Percentiles rank a stretch among this genome's conserved stretches.
Evolutionary conservation across 495 filamentous ascomycete genomes (phyloP).

Genomic region (Hypomontagnella monticulosa): DNA sequence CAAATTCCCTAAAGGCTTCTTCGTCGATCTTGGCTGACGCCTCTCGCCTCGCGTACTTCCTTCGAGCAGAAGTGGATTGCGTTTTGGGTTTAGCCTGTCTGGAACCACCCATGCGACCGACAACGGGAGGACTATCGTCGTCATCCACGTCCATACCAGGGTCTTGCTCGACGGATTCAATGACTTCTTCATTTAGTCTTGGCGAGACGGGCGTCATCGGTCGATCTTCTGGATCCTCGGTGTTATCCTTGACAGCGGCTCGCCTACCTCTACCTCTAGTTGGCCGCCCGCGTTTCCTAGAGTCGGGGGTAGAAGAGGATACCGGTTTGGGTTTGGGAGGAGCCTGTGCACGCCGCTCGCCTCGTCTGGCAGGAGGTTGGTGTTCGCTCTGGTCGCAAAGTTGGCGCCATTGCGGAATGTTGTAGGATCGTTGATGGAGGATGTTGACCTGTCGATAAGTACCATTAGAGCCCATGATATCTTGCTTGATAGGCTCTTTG

Average conservation of each 20-base stretch:
- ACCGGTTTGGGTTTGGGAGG: slow-evolving; percentile 50
- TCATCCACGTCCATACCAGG: slow-evolving; percentile 59
- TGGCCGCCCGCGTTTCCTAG: slow-evolving; percentile 52
- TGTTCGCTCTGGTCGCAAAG: slow-evolving; percentile 93
- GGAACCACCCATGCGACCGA: slow-evolving; percentile 53
- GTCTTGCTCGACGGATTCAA: slow-evolving; percentile 59
- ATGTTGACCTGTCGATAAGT: slow-evolving; percentile 97
- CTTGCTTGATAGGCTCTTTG: slow-evolving; percentile 96
- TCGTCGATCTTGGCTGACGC: slow-evolving; percentile 80
- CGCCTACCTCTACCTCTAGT: slow-evolving; percentile 45
- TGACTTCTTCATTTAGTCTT: slow-evolving; percentile 52
- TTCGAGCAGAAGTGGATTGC: slow-evolving; percentile 68
- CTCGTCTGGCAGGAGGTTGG: slow-evolving; percentile 92
- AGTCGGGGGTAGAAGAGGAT: slow-evolving; percentile 39
- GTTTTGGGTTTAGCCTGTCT: slow-evolving; percentile 60
- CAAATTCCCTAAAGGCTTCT: slow-evolving; percentile 83
- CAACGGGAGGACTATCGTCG: slow-evolving; percentile 51
- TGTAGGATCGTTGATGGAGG: slow-evolving; percentile 93
- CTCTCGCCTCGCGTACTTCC: slow-evolving; percentile 83
- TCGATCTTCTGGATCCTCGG: slow-evolving; percentile 53
- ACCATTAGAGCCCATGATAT: slow-evolving; percentile 93
- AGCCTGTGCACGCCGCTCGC: slow-evolving; percentile 83
- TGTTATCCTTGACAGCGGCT: slow-evolving; percentile 44
- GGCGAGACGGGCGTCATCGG: slow-evolving; percentile 67
- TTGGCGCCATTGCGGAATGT: slow-evolving; percentile 92